Evolutionary conservation across 352 stramenopile genomes (phyloP), one percentile per base, ranked within the genome.

Genomic region (Albugo laibachii): DNA sequence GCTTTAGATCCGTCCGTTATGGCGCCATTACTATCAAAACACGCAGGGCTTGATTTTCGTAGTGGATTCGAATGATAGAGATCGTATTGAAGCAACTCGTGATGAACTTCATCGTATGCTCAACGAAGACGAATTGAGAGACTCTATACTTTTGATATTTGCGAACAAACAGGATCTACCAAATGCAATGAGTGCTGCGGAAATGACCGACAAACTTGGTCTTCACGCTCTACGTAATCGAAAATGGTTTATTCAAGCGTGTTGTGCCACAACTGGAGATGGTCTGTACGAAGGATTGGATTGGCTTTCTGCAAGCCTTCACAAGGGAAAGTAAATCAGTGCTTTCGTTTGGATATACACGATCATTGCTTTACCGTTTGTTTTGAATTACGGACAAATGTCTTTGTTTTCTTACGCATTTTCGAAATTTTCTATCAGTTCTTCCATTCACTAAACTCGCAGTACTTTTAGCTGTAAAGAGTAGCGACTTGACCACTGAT

Each of bases 151-250:
- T 36, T 59, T 99, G 48, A 93, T 99, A 49, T 98, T 98, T 61
- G 93, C 93, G 43, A 99, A 99, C 78, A 99, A 99, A 74, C 95
- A 99, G 69, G 95, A 99, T 88, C 67, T 99, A 58, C 95, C 95
- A 21, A 97, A 98, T 65, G 93, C 92, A 47, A 97, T 97, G 91
- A 92, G 79, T 53, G 93, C 94, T 13, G 83, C 92, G n/a, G 93
- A 98, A 68, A 97, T 99, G 83, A 97, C 95, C 41, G 88, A 98
- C 61, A 98, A 98, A 79, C 72, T 99, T 47, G 93, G 93, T 55
- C 80, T 99, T 49, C 91, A 97, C 63, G 83, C 81, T 49, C 72
- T 99, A 19, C 91, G 93, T 56, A 89, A 97, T 62, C 81, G 94
- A 62, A 92, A 98, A 72, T 99, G 95, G 95, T 99, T 97, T 73